Evolutionary conservation across 164 flowering plant species (phyloP).

Genomic region (Cinnamomum chago): DNA sequence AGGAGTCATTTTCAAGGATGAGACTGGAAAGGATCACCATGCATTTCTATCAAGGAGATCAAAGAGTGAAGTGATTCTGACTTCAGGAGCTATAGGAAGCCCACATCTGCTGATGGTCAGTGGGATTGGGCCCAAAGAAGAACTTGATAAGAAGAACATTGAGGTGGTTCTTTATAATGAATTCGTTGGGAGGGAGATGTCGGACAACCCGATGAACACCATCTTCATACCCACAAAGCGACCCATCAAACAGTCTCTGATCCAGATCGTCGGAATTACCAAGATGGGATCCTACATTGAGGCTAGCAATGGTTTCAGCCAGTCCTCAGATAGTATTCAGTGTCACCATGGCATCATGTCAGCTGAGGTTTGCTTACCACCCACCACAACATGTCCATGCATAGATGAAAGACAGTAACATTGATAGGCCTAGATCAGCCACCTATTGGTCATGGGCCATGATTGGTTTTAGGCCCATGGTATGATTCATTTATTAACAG

Average conservation of each 20-base stretch:
- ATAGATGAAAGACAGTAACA: neutral
- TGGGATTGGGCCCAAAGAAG: conserved; percentile 71
- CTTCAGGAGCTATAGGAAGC: conserved; percentile 82
- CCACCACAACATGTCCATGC: neutral
- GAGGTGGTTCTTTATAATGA: conserved; percentile 49
- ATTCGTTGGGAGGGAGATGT: conserved; percentile 79
- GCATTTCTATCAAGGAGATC: conserved; percentile 37
- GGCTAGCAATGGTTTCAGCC: conserved; percentile 90
- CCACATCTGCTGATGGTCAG: conserved; percentile 84
- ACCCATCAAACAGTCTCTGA: conserved; percentile 65
- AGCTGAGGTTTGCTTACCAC: conserved; percentile 60
- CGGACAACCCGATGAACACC: conserved; percentile 85
- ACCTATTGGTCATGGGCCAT: neutral
- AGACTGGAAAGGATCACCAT: conserved; percentile 57
- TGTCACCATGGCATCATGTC: conserved; percentile 82
- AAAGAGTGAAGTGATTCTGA: conserved; percentile 63
- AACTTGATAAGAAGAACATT: conserved; percentile 58
- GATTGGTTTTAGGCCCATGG: no score
- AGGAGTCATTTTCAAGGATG: conserved; percentile 85
- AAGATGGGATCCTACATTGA: conserved; percentile 80
- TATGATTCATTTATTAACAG: neutral
- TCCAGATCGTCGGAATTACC: conserved; percentile 90
- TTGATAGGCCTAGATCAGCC: no score
- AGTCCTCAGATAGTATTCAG: conserved; percentile 59
- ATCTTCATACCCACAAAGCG: conserved; percentile 57